These are phyloP conservation scores for Leccinum griseonigrum DNA, from an alignment of 1,284 basidiomycete genomes.

Conservation along the genomic window DNA sequence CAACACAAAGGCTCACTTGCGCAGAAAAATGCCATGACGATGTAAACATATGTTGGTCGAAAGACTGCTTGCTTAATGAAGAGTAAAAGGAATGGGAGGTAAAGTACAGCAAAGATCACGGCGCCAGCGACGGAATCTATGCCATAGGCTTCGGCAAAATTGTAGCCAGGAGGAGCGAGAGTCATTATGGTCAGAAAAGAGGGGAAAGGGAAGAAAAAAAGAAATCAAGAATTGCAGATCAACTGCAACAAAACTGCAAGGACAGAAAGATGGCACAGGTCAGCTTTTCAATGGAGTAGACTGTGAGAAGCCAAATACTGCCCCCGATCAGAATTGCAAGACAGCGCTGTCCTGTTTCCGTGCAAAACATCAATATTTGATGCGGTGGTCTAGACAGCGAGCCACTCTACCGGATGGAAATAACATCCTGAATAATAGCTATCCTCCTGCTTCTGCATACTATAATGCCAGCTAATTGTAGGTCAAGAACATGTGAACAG, in stretches of 20 bases:
- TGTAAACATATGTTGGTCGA: slow-evolving; percentile 41
- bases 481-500: neutral
- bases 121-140: slow-evolving; percentile 45
- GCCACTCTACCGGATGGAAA: neutral
- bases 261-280: neutral
- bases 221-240: slow-evolving; percentile 15
- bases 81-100: slow-evolving; percentile 37
- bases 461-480: neutral
- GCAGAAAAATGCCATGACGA: slow-evolving; percentile 45
- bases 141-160: slow-evolving; percentile 41
- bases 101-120: slow-evolving; percentile 45
- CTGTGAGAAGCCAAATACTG: slow-evolving; percentile 11
- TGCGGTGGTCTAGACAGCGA: neutral
- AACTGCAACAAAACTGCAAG: slow-evolving; percentile 21
- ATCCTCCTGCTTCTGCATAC: neutral
- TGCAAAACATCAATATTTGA: neutral
- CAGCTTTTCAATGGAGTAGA: slow-evolving; percentile 17
- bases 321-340: slow-evolving; percentile 1
- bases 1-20: slow-evolving; percentile 35
- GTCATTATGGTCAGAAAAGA: slow-evolving; percentile 15
- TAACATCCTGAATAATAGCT: neutral
- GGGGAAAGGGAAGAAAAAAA: neutral
- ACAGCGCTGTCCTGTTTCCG: neutral
- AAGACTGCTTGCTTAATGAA: slow-evolving; percentile 38
- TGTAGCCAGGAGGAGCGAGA: slow-evolving; percentile 18